These are phyloP conservation scores for Gnaphalium uliginosum DNA, from an alignment of 129 eudicot species.

Conservation along the genomic window DNA sequence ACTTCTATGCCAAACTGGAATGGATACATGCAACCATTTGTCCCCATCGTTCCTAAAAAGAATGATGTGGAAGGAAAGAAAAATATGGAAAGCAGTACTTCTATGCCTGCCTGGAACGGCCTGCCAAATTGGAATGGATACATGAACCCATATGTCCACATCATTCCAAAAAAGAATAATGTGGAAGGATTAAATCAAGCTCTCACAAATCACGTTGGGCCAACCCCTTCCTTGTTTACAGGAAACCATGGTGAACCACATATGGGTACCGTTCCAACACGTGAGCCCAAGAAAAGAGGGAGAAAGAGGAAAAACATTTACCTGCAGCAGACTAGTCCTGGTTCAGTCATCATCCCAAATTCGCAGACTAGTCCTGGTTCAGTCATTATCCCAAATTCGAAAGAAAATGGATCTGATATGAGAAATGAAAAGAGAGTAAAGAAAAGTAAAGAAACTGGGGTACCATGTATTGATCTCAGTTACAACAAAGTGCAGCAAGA, in stretches of 20 bases:
- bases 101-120: conserved; percentile 13
- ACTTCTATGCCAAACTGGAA: neutral
- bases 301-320: conserved; percentile 46
- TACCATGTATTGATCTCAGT: conserved; percentile 38
- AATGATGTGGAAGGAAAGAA: conserved; percentile 5
- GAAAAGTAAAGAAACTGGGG: conserved; percentile 36
- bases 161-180: neutral
- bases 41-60: conserved; percentile 22
- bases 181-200: conserved; percentile 29
- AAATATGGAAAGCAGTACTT: conserved; percentile 13
- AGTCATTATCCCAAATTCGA: conserved; percentile 47
- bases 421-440: conserved; percentile 29
- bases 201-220: conserved; percentile 2
- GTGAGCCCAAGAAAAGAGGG: conserved; percentile 46
- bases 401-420: conserved; percentile 36
- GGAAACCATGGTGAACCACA: conserved; percentile 36
- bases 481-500: conserved; percentile 34
- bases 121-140: conserved; percentile 6
- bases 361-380: conserved; percentile 33
- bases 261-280: conserved; percentile 20
- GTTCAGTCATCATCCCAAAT: conserved; percentile 44
- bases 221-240: conserved; percentile 17
- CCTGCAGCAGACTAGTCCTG: conserved; percentile 22
- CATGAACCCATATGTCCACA: neutral
- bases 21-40: neutral